phyloP scores from a whole-genome alignment of 2,329 filamentous ascomycete genomes.

The Lecanicillium sp. region DNA sequence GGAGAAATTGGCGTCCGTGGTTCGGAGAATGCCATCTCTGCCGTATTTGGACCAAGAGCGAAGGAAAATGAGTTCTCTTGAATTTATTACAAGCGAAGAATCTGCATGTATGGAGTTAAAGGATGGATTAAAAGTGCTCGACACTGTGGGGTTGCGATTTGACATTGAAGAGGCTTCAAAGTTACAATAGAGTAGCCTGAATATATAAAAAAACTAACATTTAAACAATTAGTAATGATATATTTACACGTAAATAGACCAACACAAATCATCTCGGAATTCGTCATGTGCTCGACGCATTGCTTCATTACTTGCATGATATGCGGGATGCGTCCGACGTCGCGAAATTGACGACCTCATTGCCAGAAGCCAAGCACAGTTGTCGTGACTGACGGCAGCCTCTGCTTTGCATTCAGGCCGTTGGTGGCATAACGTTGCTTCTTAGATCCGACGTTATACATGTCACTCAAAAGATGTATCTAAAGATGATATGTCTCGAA shows the following conservation, averaged over 20 bases:
- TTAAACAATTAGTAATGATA: background rate
- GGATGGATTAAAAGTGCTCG: background rate
- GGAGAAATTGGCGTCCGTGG: background rate
- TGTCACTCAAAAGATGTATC: no score
- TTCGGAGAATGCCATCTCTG: no score
- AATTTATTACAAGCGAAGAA: slow-evolving; percentile 1
- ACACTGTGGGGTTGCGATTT: background rate
- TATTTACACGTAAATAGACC: background rate
- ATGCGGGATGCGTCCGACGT: no score
- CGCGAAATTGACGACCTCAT: no score
- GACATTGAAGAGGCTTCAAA: background rate
- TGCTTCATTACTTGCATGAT: no score
- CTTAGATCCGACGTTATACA: no score
- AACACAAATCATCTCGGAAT: background rate
- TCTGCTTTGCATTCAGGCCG: no score
- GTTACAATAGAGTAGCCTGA: background rate
- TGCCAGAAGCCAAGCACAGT: no score
- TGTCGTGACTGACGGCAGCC: no score
- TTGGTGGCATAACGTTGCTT: no score
- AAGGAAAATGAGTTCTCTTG: background rate
- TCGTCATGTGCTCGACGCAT: no score
- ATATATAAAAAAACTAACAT: background rate
- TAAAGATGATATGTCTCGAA: background rate
- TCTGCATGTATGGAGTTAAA: slow-evolving; percentile 9
- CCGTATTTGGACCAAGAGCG: no score